Conservation (phyloP, 257 asterid genomes). For the Nicotiana undulata region DNA sequence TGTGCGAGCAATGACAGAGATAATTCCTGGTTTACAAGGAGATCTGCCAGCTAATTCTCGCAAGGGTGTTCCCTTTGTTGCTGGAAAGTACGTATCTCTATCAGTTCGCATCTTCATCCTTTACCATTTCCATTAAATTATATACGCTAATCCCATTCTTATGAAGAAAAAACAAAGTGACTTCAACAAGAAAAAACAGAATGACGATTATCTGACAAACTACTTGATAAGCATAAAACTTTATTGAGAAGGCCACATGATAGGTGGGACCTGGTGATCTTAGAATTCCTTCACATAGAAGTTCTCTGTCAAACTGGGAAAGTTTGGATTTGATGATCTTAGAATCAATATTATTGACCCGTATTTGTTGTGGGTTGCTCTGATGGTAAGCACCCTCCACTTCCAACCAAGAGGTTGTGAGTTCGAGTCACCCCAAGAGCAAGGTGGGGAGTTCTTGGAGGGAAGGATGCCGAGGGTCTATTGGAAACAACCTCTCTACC, state of each 20-base stretch:
- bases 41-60: constrained; percentile 18
- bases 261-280: background rate
- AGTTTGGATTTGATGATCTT: background rate
- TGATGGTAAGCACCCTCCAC: too few species aligned
- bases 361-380: too few species aligned
- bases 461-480: too few species aligned
- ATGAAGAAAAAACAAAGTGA: background rate
- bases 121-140: background rate
- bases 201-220: background rate
- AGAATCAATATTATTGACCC: background rate
- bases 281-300: background rate
- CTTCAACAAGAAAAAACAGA: background rate
- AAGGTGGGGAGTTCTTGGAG: too few species aligned
- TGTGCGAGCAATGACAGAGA: constrained; percentile 25
- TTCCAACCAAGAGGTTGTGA: too few species aligned
- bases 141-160: background rate
- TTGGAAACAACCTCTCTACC: too few species aligned
- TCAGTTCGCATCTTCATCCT: background rate
- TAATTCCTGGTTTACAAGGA: constrained; percentile 32
- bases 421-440: too few species aligned
- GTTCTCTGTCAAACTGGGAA: background rate
- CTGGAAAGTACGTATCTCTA: constrained; percentile 19
- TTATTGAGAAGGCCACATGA: background rate
- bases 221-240: background rate
- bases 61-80: constrained; percentile 21